These are phyloP conservation scores for Dictyostelium firmibasis DNA, from an alignment of 78 protist species.

Conservation along the genomic window DNA sequence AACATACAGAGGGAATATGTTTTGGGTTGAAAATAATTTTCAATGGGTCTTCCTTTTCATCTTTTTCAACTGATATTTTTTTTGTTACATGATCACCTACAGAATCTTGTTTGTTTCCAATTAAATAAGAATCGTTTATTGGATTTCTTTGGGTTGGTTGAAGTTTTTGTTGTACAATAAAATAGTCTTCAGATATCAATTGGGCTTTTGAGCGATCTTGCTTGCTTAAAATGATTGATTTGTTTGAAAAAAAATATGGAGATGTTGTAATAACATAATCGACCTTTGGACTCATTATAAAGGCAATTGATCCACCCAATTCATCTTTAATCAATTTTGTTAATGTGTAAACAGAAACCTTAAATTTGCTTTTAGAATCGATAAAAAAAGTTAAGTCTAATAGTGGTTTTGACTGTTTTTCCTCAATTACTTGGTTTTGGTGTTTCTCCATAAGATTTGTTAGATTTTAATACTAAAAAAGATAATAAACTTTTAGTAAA, in stretches of 20 bases:
- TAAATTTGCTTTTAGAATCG: constrained; percentile 5
- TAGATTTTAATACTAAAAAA: not conserved
- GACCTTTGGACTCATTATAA: not conserved
- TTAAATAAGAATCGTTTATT: not conserved
- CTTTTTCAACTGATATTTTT: not conserved
- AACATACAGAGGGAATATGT: not conserved
- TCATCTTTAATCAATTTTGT: not conserved
- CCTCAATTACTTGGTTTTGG: not conserved
- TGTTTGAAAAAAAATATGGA: not conserved
- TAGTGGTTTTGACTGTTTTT: not conserved
- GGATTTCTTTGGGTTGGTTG: not conserved
- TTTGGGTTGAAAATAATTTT: not conserved
- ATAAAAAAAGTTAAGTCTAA: not conserved
- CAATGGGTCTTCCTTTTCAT: not conserved
- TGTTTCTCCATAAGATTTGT: not conserved
- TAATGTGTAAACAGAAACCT: not conserved
- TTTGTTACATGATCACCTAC: not conserved
- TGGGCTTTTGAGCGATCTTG: not conserved
- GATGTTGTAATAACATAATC: not conserved
- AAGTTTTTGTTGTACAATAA: not conserved
- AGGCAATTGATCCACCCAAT: not conserved
- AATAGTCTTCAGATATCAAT: not conserved
- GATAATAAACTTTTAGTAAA: not conserved
- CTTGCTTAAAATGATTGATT: not conserved
- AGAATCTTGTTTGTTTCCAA: not conserved